Percentiles rank a stretch among this genome's conserved stretches.
phyloP scores from a whole-genome alignment of 768 basidiomycete genomes.

The Tylopilus sp. region DNA sequence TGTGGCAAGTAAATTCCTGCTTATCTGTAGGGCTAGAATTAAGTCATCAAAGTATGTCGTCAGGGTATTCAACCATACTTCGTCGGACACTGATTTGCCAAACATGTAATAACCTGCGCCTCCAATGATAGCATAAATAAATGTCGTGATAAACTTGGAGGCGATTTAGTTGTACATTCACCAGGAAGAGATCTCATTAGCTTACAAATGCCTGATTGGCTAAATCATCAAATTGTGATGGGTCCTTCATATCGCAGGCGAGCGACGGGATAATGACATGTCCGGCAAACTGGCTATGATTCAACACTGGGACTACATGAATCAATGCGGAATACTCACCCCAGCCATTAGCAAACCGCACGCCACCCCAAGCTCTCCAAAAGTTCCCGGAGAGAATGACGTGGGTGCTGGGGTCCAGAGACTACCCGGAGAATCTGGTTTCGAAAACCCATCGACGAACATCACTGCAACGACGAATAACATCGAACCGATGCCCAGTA shows the following conservation, averaged over 20 bases:
- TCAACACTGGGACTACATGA: neutral
- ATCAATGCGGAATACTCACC: conserved; percentile 40
- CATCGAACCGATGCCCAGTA: conserved; percentile 80
- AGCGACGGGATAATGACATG: conserved; percentile 93
- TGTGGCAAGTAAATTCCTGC: conserved; percentile 71
- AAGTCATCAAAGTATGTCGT: neutral
- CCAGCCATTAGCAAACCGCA: conserved; percentile 94
- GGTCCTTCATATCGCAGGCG: conserved; percentile 85
- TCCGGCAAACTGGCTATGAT: conserved; percentile 65
- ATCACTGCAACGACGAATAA: conserved; percentile 72
- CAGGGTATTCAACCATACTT: conserved; percentile 47
- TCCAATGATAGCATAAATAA: conserved; percentile 63
- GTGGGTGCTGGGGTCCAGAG: conserved; percentile 73
- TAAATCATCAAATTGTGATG: conserved; percentile 74
- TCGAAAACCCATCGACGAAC: conserved; percentile 77
- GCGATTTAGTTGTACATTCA: neutral
- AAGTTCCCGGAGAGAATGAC: conserved; percentile 49
- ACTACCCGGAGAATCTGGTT: conserved; percentile 75
- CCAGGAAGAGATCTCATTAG: conserved; percentile 3
- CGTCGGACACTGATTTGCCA: conserved; percentile 72
- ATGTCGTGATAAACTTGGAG: conserved; percentile 56
- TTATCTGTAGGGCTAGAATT: conserved; percentile 53
- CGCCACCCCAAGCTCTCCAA: conserved; percentile 65
- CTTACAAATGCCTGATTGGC: conserved; percentile 84
- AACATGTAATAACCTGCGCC: conserved; percentile 95